Conservation (phyloP, 257 asterid genomes). For the Nicotiana paniculata region DNA sequence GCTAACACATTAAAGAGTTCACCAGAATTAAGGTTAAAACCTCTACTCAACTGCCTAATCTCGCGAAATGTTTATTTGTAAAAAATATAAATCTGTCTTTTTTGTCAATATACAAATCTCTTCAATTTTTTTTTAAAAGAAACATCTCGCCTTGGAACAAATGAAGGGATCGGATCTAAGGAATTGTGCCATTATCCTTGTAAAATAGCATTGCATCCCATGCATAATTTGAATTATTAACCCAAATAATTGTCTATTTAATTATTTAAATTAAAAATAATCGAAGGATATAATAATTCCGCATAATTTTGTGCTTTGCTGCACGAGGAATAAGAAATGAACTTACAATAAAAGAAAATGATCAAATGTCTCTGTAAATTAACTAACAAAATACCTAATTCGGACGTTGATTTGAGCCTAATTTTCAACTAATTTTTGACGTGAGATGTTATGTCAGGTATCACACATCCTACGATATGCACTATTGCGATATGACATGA, state of each 20-base stretch:
- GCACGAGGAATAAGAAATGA: not conserved
- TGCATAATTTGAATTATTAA: not conserved
- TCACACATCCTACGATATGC: not conserved
- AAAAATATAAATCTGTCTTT: no score
- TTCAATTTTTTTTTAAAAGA: not conserved
- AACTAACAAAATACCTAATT: not conserved
- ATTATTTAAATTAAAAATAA: no score
- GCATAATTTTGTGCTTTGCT: not conserved
- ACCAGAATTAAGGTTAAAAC: not conserved
- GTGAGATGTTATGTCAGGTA: not conserved
- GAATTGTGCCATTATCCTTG: not conserved
- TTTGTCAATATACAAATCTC: not conserved
- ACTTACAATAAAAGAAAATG: not conserved
- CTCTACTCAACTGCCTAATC: not conserved
- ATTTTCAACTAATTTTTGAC: not conserved
- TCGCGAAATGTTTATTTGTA: not conserved
- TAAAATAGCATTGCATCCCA: not conserved
- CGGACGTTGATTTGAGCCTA: not conserved
- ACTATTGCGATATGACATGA: not conserved
- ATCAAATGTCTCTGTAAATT: not conserved
- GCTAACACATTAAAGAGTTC: not conserved
- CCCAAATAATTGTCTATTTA: fast-evolving
- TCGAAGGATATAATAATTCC: no score
- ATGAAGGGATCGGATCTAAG: no score
- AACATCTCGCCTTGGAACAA: no score